Percentiles rank a stretch among this genome's conserved stretches.
Evolutionary conservation across 768 basidiomycete species (phyloP).

Genomic region (Lentinula guzmanii): DNA sequence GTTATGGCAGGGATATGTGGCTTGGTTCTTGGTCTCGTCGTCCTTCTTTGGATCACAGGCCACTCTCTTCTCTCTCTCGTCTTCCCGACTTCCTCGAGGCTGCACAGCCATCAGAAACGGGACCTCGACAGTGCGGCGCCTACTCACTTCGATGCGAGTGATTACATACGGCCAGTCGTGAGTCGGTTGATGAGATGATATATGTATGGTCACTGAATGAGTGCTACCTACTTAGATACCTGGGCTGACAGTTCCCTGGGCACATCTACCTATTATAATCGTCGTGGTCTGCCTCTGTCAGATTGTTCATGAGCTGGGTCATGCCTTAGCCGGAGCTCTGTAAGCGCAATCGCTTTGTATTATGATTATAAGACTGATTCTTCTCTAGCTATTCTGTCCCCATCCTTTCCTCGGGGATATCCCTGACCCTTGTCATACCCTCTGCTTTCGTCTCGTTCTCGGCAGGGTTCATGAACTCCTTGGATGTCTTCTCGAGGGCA

Average conservation of each 20-base stretch:
- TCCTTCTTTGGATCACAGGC: slow-evolving; percentile 31
- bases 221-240: slow-evolving; percentile 50
- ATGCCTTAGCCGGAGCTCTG: slow-evolving; percentile 72
- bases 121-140: not conserved
- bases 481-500: slow-evolving; percentile 38
- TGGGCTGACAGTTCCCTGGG: slow-evolving; percentile 73
- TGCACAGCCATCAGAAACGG: not conserved
- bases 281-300: slow-evolving; percentile 58
- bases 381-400: slow-evolving; percentile 55
- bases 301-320: slow-evolving; percentile 75
- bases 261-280: slow-evolving; percentile 62
- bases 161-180: not conserved
- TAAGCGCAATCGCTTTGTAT: slow-evolving; percentile 28
- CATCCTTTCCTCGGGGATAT: slow-evolving; percentile 53
- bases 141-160: not conserved
- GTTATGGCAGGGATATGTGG: slow-evolving; percentile 38
- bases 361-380: not conserved
- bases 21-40: slow-evolving; percentile 33
- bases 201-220: slow-evolving; percentile 6
- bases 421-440: slow-evolving; percentile 59
- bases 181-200: not conserved
- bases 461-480: slow-evolving; percentile 27
- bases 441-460: slow-evolving; percentile 72
- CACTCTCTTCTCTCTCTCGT: slow-evolving; percentile 8
- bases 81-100: not conserved